A percentile compares a stretch with the other conserved stretches of the same genome.
Conservation (phyloP, 2,329 filamentous ascomycete species). For the Corynespora cassiicola region DNA sequence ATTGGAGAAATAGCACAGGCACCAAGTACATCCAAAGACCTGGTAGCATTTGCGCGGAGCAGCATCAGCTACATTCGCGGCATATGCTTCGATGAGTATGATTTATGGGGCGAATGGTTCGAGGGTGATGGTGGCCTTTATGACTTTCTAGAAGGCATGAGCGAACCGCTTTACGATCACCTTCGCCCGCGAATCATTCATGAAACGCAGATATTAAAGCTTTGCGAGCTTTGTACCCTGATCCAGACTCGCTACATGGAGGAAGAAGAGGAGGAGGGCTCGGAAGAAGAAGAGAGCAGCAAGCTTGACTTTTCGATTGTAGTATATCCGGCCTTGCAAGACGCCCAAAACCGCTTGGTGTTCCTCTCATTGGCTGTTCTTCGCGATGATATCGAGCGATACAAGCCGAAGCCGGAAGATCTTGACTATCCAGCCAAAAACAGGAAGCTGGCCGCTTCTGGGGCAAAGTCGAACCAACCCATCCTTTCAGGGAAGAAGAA, state of each 20-base stretch:
- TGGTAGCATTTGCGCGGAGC: conserved; percentile 69
- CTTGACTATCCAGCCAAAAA: conserved; percentile 67
- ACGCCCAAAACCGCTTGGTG: conserved; percentile 70
- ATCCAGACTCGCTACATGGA: conserved; percentile 71
- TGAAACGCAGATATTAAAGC: conserved; percentile 69
- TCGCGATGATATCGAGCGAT: conserved; percentile 71
- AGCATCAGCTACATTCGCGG: conserved; percentile 71
- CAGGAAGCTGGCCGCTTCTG: conserved; percentile 50
- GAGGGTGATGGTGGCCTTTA: conserved; percentile 68
- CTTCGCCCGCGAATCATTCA: conserved; percentile 70
- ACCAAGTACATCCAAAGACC: conserved; percentile 66
- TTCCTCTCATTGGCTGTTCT: conserved; percentile 69
- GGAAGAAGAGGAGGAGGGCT: conserved; percentile 57
- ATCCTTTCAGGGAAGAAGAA: conserved; percentile 61
- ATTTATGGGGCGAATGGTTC: conserved; percentile 72
- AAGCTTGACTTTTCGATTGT: conserved; percentile 68
- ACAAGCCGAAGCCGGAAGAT: conserved; percentile 69
- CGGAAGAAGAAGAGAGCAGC: conserved; percentile 57
- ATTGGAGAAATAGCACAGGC: conserved; percentile 62
- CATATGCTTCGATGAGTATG: conserved; percentile 71
- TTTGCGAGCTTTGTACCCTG: conserved; percentile 71
- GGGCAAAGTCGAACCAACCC: conserved; percentile 49
- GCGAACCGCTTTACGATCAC: conserved; percentile 72
- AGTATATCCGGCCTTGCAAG: conserved; percentile 70
- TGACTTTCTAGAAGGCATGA: conserved; percentile 71